Percentiles rank a stretch among this genome's conserved stretches.
Evolutionary conservation across 371 early-diverging fungal genomes (phyloP).

Genomic region (Blastocladiella emersonii): DNA sequence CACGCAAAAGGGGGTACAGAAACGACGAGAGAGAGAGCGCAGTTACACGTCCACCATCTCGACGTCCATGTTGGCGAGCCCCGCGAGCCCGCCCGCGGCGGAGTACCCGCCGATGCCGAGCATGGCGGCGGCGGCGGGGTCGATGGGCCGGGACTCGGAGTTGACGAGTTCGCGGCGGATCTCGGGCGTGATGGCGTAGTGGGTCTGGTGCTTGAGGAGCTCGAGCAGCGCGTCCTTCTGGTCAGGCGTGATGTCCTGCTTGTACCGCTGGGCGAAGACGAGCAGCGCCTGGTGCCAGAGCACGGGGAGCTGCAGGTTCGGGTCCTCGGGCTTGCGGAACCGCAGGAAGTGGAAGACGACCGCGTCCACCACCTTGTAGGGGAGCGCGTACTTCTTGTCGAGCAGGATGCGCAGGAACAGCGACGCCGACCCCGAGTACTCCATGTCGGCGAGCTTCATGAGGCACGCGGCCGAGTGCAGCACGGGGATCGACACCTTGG

Average conservation of each 20-base stretch:
- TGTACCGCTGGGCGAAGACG: constrained; percentile 92
- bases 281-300: constrained; percentile 94
- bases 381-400: constrained; percentile 96
- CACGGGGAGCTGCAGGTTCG: constrained; percentile 87
- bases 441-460: constrained; percentile 88
- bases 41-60: constrained; percentile 6
- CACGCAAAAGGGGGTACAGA: no score
- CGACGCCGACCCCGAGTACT: constrained; percentile 71
- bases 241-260: constrained; percentile 82
- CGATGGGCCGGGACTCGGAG: background rate
- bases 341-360: constrained; percentile 86
- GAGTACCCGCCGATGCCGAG: background rate
- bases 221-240: constrained; percentile 83
- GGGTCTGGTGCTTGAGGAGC: constrained; percentile 59
- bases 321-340: constrained; percentile 63
- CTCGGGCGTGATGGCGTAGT: constrained; percentile 77
- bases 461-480: constrained; percentile 90
- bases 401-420: constrained; percentile 87
- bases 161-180: constrained; percentile 61
- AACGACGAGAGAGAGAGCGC: no score
- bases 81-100: background rate
- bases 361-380: constrained; percentile 89
- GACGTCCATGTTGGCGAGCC: background rate
- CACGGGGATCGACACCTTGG: constrained; percentile 85
- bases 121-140: background rate